Evolutionary conservation across 2,329 filamentous ascomycete genomes (phyloP).

Genomic region (Plenodomus tracheiphilus): DNA sequence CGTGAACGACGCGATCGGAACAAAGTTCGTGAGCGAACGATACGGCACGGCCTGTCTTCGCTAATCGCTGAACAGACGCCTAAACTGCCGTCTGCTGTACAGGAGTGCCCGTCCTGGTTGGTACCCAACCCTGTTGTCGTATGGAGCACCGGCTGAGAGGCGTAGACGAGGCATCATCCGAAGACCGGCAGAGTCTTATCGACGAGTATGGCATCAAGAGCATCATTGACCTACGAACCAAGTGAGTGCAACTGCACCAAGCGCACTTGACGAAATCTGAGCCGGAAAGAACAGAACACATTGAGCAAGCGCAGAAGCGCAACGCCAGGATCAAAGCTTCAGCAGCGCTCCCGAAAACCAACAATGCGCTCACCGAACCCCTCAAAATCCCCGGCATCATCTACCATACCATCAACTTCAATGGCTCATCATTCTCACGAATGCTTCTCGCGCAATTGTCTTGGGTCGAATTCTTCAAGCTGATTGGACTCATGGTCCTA

Average conservation of each 20-base stretch:
- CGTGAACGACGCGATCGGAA: constrained; percentile 27
- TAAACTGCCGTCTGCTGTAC: constrained; percentile 35
- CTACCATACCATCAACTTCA: constrained; percentile 73
- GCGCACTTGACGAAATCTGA: constrained; percentile 2
- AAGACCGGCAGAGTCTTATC: constrained; percentile 64
- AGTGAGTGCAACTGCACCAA: constrained; percentile 52
- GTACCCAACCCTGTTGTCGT: background rate
- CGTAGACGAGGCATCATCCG: constrained; percentile 69
- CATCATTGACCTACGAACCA: constrained; percentile 78
- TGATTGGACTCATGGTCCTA: constrained; percentile 65
- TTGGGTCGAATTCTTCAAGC: constrained; percentile 66
- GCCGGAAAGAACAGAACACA: constrained; percentile 67
- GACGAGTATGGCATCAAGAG: constrained; percentile 67
- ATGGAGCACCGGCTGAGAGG: constrained; percentile 2
- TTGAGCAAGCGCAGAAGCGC: constrained; percentile 67
- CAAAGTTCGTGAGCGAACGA: constrained; percentile 12
- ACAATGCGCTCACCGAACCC: constrained; percentile 58
- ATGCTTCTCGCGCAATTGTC: constrained; percentile 69
- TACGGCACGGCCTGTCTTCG: background rate
- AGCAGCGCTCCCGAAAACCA: constrained; percentile 51
- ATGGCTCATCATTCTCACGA: constrained; percentile 70
- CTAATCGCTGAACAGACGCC: constrained; percentile 16
- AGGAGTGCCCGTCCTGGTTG: constrained; percentile 43
- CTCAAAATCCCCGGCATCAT: constrained; percentile 65
- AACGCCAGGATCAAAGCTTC: constrained; percentile 52